Evolutionary conservation across 176 grass and related monocot species (phyloP).

Genomic region (Typha latifolia): DNA sequence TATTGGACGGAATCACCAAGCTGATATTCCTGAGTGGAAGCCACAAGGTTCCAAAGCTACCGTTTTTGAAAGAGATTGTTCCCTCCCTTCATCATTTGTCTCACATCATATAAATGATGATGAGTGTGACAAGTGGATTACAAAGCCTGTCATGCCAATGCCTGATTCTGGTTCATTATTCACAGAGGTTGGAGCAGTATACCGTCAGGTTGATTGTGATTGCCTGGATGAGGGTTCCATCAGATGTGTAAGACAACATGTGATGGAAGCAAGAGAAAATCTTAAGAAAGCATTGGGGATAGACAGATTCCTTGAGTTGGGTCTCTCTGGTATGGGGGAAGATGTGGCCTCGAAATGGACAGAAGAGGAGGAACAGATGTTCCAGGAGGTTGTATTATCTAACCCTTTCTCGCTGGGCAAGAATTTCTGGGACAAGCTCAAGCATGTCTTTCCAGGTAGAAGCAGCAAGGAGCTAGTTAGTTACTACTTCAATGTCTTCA

Average conservation of each 20-base stretch:
- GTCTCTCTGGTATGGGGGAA: constrained; percentile 71
- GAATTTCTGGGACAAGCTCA: constrained; percentile 68
- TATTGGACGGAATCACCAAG: constrained; percentile 68
- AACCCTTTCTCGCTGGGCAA: constrained; percentile 48
- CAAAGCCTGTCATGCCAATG: constrained; percentile 36
- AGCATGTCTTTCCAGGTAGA: constrained; percentile 43
- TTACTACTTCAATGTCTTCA: constrained; percentile 92
- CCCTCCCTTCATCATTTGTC: neutral
- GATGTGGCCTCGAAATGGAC: constrained; percentile 56
- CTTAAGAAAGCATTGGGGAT: constrained; percentile 38
- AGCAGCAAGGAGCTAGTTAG: constrained; percentile 60
- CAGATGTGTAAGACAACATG: constrained; percentile 63
- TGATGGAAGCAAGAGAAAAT: constrained; percentile 45
- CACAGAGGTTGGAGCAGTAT: constrained; percentile 14
- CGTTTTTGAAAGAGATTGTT: constrained; percentile 10
- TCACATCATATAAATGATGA: constrained; percentile 15
- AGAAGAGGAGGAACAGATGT: constrained; percentile 57
- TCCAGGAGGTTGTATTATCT: constrained; percentile 47
- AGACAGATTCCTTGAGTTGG: constrained; percentile 49
- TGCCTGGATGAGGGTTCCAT: constrained; percentile 60
- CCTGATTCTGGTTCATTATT: constrained; percentile 11
- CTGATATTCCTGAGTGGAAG: constrained; percentile 59
- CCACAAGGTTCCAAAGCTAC: constrained; percentile 7
- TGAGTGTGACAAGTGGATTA: constrained; percentile 47
- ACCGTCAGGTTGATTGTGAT: constrained; percentile 38